Conservation (phyloP, 306 rosid genomes). For the Quercus engelmannii region DNA sequence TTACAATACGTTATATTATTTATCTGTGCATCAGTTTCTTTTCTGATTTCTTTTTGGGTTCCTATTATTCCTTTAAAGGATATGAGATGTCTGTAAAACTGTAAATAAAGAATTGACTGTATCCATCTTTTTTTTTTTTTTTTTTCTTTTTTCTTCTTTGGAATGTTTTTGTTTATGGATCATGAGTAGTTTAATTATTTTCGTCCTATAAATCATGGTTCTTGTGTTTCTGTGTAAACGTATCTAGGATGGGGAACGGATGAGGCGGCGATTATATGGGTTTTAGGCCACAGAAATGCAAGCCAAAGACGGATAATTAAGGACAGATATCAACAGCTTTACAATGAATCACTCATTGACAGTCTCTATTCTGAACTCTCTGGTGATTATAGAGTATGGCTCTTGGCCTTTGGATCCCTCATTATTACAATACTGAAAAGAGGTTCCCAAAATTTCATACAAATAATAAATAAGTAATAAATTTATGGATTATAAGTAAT, state of each 20-base stretch:
- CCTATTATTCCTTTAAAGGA: background rate
- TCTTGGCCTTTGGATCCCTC: background rate
- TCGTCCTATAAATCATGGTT: background rate
- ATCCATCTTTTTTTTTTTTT: background rate
- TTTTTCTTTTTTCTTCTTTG: background rate
- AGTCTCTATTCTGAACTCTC: conserved; percentile 69
- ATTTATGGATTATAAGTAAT: background rate
- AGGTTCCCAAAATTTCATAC: background rate
- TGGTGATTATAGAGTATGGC: conserved; percentile 81
- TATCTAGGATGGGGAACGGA: conserved; percentile 63
- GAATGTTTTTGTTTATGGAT: background rate
- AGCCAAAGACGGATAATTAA: conserved; percentile 63
- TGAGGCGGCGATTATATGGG: conserved; percentile 53
- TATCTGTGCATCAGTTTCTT: background rate
- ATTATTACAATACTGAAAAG: background rate
- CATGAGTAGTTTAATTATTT: background rate
- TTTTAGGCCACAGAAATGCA: conserved; percentile 79
- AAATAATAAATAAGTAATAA: background rate
- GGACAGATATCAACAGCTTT: conserved; percentile 76
- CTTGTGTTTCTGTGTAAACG: conserved; percentile 15
- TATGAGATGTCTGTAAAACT: background rate
- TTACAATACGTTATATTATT: background rate
- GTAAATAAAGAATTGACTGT: background rate
- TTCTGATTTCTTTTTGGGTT: background rate
- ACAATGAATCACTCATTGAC: conserved; percentile 66